Evolutionary conservation across 495 filamentous ascomycete species (phyloP).

Genomic region (Melanomma pulvis-pyrius): DNA sequence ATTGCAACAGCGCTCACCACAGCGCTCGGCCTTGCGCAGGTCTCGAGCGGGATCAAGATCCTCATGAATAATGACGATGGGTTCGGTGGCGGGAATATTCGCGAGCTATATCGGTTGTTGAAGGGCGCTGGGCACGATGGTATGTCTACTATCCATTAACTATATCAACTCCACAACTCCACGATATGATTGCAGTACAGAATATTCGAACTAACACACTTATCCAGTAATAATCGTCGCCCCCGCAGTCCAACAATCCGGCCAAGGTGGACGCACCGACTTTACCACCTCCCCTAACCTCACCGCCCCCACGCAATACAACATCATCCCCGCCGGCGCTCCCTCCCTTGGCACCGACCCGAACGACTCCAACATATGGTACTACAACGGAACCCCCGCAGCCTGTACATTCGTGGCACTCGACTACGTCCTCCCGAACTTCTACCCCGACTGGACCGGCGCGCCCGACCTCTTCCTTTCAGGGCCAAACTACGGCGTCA

Average conservation of each 20-base stretch:
- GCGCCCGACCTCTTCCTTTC: slow-evolving; percentile 48
- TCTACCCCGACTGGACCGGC: slow-evolving; percentile 23
- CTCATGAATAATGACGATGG: slow-evolving; percentile 50
- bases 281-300: slow-evolving; percentile 43
- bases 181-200: not conserved
- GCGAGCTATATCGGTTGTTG: slow-evolving; percentile 49
- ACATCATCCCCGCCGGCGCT: slow-evolving; percentile 46
- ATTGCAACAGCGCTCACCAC: not conserved
- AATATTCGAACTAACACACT: not conserved
- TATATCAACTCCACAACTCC: not conserved
- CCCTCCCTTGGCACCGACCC: slow-evolving; percentile 42
- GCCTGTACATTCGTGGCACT: slow-evolving; percentile 45
- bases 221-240: slow-evolving; percentile 45
- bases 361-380: slow-evolving; percentile 50
- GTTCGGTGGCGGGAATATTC: slow-evolving; percentile 49
- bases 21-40: slow-evolving; percentile 3
- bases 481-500: slow-evolving; percentile 50
- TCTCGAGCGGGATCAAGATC: slow-evolving; percentile 44
- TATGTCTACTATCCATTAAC: not conserved
- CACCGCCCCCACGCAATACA: slow-evolving; percentile 35
- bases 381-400: slow-evolving; percentile 52
- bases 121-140: slow-evolving; percentile 46
- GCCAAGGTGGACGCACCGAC: slow-evolving; percentile 35
- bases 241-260: slow-evolving; percentile 36
- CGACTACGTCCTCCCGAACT: slow-evolving; percentile 34